phyloP scores from a whole-genome alignment of 345 rosid species.

The Syzygium aqueum region DNA sequence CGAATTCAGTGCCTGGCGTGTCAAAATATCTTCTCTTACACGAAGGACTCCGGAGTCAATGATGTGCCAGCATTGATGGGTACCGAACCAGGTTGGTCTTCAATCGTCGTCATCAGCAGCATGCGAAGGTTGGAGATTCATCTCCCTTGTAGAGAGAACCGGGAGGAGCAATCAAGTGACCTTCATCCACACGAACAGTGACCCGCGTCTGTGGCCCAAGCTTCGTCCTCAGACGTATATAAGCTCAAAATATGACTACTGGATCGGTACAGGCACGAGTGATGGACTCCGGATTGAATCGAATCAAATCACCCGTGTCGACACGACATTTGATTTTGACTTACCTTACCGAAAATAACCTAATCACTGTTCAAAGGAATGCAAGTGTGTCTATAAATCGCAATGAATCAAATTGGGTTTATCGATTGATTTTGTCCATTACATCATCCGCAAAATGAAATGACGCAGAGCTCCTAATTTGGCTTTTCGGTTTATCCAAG shows the following conservation, averaged over 20 bases:
- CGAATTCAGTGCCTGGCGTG: neutral
- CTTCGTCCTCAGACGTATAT: too few relatives aligned
- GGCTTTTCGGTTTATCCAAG: neutral
- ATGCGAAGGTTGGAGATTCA: too few relatives aligned
- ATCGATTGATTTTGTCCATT: neutral
- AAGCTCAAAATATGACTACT: neutral
- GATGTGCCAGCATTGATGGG: neutral
- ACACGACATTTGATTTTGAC: accelerated
- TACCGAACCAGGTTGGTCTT: neutral
- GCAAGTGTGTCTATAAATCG: neutral
- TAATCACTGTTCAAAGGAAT: neutral
- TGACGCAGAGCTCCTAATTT: neutral
- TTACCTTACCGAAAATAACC: neutral
- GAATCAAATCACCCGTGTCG: too few relatives aligned
- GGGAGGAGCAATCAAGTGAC: too few relatives aligned
- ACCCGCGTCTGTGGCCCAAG: too few relatives aligned
- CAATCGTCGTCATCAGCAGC: neutral
- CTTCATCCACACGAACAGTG: too few relatives aligned
- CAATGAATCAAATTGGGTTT: neutral
- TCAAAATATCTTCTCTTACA: neutral
- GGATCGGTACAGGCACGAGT: neutral
- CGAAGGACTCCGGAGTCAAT: neutral
- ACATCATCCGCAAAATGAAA: neutral
- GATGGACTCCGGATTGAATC: neutral
- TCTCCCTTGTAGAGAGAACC: too few relatives aligned